Evolutionary conservation across 2,329 filamentous ascomycete species (phyloP), one percentile per base, ranked within the genome.

Genomic region (Cytospora paraplurivora): DNA sequence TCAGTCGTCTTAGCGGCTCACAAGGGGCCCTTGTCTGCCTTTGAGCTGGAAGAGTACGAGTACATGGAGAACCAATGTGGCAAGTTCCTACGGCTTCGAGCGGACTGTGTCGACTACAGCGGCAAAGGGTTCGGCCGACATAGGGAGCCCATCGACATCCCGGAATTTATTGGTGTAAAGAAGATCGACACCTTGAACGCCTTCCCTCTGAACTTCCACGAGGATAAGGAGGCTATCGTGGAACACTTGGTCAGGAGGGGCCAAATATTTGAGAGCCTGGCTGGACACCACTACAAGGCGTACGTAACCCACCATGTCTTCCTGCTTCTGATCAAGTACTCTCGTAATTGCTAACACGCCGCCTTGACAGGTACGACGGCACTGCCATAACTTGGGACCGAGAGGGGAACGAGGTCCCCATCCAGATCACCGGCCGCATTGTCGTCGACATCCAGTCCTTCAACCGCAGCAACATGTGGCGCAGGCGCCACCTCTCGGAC

Each of bases 201-300:
- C 2, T 82, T 78, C 59, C 82, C 82, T 0, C 69, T 80, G 3
- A 69, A 73, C 7, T 80, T 77, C 67, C 80, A 83, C 65, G 72
- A 77, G 21, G 74, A 76, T 0, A 68, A 72, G 2, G 76, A 77
- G 0, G 71, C 69, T 6, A 70, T 82, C 3, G 72, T 67, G 17
- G 67, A 68, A 0, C 50, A 70, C 10, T 73, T 83, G 12, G 67
- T 75, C 2, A 73, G 74, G 54, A 76, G 81, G 4, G 82, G 82
- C 1, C 72, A 75, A 54, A 69, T 74, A 17, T 83, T 82, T 49
- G 78, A 82, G 70, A 68, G 69, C 10, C 75, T 82, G 1, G 76
- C 77, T 0, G 81, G 80, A 2, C 78, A 78, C 64, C 76, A 81
- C 64, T 83, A 81, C 72, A 82, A 81, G 70, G 70, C 76, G 37